Percentiles rank a stretch among this genome's conserved stretches.
Conservation (phyloP, 2,329 filamentous ascomycete genomes). For the Xylariaceae sp. region DNA sequence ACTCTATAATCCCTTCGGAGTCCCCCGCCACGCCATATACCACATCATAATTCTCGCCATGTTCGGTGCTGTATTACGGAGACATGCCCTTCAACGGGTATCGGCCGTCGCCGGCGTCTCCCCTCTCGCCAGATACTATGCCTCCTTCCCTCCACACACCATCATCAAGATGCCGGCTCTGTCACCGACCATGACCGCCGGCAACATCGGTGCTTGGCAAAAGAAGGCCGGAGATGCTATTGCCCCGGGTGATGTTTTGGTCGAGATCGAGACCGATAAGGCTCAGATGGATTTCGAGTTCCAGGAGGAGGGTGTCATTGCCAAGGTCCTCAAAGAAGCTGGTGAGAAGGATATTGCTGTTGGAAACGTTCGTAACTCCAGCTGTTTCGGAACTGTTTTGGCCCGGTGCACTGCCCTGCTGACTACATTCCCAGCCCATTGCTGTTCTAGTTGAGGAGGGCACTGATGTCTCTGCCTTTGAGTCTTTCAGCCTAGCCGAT, state of each 20-base stretch:
- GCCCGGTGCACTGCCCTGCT: conserved; percentile 15
- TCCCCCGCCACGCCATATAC: conserved; percentile 17
- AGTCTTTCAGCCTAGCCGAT: conserved; percentile 80
- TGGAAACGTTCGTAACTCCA: conserved; percentile 69
- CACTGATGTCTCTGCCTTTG: conserved; percentile 79
- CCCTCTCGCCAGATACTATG: conserved; percentile 59
- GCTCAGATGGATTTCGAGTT: conserved; percentile 99
- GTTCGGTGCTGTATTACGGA: conserved; percentile 59
- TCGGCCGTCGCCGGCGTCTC: conserved; percentile 47
- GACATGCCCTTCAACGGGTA: conserved; percentile 52
- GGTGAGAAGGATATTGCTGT: conserved; percentile 93
- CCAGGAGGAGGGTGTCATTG: conserved; percentile 93
- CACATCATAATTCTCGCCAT: conserved; percentile 37
- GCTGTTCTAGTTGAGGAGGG: conserved; percentile 92
- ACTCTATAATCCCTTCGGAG: conserved; percentile 10
- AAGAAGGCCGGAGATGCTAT: conserved; percentile 91
- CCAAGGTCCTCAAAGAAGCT: conserved; percentile 87
- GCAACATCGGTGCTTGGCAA: conserved; percentile 96
- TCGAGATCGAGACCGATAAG: conserved; percentile 99
- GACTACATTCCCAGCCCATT: conserved; percentile 63
- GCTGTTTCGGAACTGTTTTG: not conserved
- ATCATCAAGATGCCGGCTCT: conserved; percentile 97
- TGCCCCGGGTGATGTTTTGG: conserved; percentile 86
- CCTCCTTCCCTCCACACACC: conserved; percentile 87
- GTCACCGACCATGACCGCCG: conserved; percentile 94